phyloP scores from a whole-genome alignment of 2,329 filamentous ascomycete genomes.

The Metarhizium rileyi region DNA sequence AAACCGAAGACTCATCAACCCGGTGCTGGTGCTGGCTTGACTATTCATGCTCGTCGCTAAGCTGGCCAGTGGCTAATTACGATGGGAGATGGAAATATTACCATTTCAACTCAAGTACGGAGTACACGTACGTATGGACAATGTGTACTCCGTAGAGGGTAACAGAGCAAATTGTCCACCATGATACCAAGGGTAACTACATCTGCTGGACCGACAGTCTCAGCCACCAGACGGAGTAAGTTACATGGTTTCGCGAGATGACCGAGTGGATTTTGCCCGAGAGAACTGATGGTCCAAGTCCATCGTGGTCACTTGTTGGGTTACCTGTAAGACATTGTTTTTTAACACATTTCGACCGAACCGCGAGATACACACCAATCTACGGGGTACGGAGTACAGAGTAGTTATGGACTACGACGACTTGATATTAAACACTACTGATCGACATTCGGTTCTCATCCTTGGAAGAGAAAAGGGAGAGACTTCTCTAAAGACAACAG shows the following conservation, averaged over 20 bases:
- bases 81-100: not conserved
- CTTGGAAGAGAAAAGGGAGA: too few species aligned
- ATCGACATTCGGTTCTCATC: too few species aligned
- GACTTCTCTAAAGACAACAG: too few species aligned
- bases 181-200: not conserved
- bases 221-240: not conserved
- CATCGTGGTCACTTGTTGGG: not conserved
- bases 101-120: too few species aligned
- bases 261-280: not conserved
- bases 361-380: too few species aligned
- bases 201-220: not conserved
- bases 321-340: not conserved
- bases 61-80: slow-evolving; percentile 4
- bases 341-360: not conserved
- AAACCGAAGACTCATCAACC: slow-evolving; percentile 8
- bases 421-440: too few species aligned
- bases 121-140: slow-evolving; percentile 21
- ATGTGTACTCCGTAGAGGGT: slow-evolving; percentile 18
- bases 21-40: slow-evolving; percentile 9
- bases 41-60: slow-evolving; percentile 22
- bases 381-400: not conserved
- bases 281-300: not conserved
- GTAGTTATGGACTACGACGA: not conserved
- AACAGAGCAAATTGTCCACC: not conserved
- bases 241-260: not conserved